Evolutionary conservation across 257 asterid species (phyloP), one percentile per base, ranked within the genome.

Genomic region (Avicennia marina): DNA sequence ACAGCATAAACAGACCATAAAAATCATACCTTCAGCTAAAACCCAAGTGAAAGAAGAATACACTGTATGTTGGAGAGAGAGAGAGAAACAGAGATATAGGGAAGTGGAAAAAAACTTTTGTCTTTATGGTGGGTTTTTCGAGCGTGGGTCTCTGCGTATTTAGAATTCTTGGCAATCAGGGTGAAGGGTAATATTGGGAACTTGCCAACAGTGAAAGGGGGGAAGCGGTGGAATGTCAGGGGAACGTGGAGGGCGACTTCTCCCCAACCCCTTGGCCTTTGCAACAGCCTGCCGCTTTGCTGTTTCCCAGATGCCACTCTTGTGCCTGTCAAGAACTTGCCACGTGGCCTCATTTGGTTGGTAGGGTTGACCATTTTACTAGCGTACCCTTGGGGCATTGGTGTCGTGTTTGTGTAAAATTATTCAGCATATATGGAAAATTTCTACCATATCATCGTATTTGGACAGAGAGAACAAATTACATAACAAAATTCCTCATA

Each of bases 181-280:
- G 70, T 21, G 62, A 33, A 38, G 16, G 43, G 56, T 11, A 60
- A 2, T 11, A 36, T 49, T 20, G 79, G 67, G 44, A 68, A 57
- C 43, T 44, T n/a, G 33, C 3, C 33, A 29, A 18, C 7, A 13
- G 51, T 32, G 24, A 15, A 4, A 46, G 41, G 61, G 70, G 55
- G 60, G 81, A 83, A 68, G 90, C 73, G 90, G 90, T 81, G 76
- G 88, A 83, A 81, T 81, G 95, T 83, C 94, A 73, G 75, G 55
- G 53, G 73, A 67, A 73, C 60, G 70, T 58, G 80, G 85, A 79
- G 60, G 81, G 76, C 68, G 84, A 79, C 95, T 81, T 75, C 68
- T 66, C 71, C 81, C 87, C 69, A 62, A 70, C 62, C 77, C 44
- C 53, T 68, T 32, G 56, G 34, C 55, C 55, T 27, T 75, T 64